Conservation (phyloP, 1,284 basidiomycete genomes). For the Stygiomarasmius scandens region DNA sequence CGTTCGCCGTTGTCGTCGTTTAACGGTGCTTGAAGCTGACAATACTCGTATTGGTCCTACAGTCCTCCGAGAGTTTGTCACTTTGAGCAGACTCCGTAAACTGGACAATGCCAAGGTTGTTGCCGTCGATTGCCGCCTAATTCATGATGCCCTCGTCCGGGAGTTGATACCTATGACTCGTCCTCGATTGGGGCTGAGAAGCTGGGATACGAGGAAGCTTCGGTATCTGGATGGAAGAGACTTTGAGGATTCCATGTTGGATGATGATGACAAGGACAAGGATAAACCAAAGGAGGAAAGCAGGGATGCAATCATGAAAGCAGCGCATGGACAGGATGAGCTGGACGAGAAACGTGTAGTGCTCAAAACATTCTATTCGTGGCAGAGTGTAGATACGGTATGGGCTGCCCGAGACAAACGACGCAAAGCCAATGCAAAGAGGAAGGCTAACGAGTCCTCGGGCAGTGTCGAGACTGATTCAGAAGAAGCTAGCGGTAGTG, state of each 20-base stretch:
- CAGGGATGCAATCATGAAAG: conserved; percentile 16
- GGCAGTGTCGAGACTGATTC: conserved; percentile 25
- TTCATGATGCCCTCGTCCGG: conserved; percentile 64
- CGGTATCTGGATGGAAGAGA: conserved; percentile 70
- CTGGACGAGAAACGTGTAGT: conserved; percentile 73
- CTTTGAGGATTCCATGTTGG: conserved; percentile 22
- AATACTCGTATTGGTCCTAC: conserved; percentile 71
- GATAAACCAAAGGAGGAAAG: background rate
- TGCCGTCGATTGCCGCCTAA: conserved; percentile 76
- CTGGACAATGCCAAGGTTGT: conserved; percentile 57
- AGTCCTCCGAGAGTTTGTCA: conserved; percentile 72
- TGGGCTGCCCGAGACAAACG: conserved; percentile 63
- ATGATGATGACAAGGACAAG: conserved; percentile 8
- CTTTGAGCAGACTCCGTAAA: conserved; percentile 51
- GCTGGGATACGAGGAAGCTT: conserved; percentile 67
- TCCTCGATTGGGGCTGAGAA: conserved; percentile 72
- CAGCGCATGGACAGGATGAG: conserved; percentile 63
- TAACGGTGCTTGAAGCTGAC: conserved; percentile 76
- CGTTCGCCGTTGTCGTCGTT: conserved; percentile 61
- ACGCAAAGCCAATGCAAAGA: conserved; percentile 44
- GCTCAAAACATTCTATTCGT: conserved; percentile 84
- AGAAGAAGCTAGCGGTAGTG: conserved; percentile 25
- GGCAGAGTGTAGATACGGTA: conserved; percentile 82
- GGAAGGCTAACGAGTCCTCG: conserved; percentile 41
- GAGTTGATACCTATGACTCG: conserved; percentile 60